A percentile compares a stretch with the other conserved stretches of the same genome.
These are phyloP conservation scores for Thielaviopsis musarum DNA, from an alignment of 2,329 filamentous ascomycete species.

Conservation along the genomic window DNA sequence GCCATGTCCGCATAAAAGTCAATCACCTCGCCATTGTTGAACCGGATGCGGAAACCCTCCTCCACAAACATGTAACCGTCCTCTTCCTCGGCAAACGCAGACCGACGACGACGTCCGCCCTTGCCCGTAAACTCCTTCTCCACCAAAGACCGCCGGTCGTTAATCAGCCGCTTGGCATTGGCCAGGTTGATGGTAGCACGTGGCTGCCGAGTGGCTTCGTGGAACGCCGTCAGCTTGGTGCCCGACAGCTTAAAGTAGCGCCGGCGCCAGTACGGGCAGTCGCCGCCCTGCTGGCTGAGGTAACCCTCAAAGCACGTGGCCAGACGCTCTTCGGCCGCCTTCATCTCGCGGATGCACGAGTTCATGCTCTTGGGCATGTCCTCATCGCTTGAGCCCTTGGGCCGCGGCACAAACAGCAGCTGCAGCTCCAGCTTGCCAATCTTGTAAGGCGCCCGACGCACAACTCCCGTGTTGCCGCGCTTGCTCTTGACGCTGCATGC, in stretches of 20 bases:
- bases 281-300: slow-evolving; percentile 90
- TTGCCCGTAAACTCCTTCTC: slow-evolving; percentile 69
- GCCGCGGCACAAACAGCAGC: slow-evolving; percentile 84
- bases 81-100: slow-evolving; percentile 92
- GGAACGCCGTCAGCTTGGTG: slow-evolving; percentile 83
- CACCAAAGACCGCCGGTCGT: slow-evolving; percentile 69
- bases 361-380: slow-evolving; percentile 99
- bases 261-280: slow-evolving; percentile 97
- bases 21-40: slow-evolving; percentile 95
- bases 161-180: slow-evolving; percentile 84
- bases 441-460: slow-evolving; percentile 85
- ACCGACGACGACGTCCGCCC: slow-evolving; percentile 68
- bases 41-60: slow-evolving; percentile 95
- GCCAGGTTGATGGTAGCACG: slow-evolving; percentile 92
- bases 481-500: slow-evolving; percentile 91
- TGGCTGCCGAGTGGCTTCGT: slow-evolving; percentile 87
- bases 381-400: slow-evolving; percentile 70
- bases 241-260: slow-evolving; percentile 92
- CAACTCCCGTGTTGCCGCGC: slow-evolving; percentile 51
- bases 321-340: slow-evolving; percentile 68
- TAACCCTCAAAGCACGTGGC: slow-evolving; percentile 71
- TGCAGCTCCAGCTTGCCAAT: slow-evolving; percentile 90
- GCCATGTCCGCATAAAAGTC: slow-evolving; percentile 93
- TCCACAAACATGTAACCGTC: slow-evolving; percentile 99
- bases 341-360: slow-evolving; percentile 82